Conservation (phyloP, 2,329 filamentous ascomycete species). For the Penicillium sp. region DNA sequence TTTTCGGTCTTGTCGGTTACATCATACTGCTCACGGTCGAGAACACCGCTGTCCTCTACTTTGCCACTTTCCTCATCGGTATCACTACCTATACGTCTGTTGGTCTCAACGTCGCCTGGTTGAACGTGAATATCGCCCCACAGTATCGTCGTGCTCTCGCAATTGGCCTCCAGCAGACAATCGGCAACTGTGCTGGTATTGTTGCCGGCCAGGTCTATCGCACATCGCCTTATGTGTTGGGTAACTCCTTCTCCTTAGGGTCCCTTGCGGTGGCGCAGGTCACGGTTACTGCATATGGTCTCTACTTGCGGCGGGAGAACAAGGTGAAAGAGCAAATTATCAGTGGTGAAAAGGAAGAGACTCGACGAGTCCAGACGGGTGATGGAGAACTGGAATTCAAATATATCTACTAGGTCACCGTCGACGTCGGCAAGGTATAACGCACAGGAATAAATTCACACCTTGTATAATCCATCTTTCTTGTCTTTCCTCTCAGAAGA, state of each 20-base stretch:
- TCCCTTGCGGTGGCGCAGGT: slow-evolving; percentile 30
- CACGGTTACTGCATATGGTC: slow-evolving; percentile 34
- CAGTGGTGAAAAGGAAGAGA: slow-evolving; percentile 39
- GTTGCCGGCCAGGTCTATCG: slow-evolving; percentile 43
- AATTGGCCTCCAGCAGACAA: slow-evolving; percentile 41
- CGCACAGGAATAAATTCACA: background rate
- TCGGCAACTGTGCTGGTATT: slow-evolving; percentile 44
- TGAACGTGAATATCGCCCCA: slow-evolving; percentile 42
- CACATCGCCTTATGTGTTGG: slow-evolving; percentile 29
- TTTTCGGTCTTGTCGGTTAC: slow-evolving; percentile 45
- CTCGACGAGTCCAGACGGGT: slow-evolving; percentile 40
- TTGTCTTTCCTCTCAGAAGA: too few relatives aligned
- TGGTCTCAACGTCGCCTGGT: slow-evolving; percentile 42
- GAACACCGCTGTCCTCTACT: slow-evolving; percentile 44
- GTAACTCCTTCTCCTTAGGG: slow-evolving; percentile 33
- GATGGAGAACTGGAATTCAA: slow-evolving; percentile 43
- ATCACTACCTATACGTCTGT: slow-evolving; percentile 43
- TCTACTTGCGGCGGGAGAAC: slow-evolving; percentile 41
- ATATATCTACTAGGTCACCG: slow-evolving; percentile 34
- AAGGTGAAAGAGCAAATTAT: slow-evolving; percentile 33
- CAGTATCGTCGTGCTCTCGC: slow-evolving; percentile 44
- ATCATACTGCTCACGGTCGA: slow-evolving; percentile 43
- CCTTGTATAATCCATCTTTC: background rate
- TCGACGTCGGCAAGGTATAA: background rate
- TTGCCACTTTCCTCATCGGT: slow-evolving; percentile 44